Conservation (phyloP, 2,329 filamentous ascomycete genomes). For the Xylaria sp. region DNA sequence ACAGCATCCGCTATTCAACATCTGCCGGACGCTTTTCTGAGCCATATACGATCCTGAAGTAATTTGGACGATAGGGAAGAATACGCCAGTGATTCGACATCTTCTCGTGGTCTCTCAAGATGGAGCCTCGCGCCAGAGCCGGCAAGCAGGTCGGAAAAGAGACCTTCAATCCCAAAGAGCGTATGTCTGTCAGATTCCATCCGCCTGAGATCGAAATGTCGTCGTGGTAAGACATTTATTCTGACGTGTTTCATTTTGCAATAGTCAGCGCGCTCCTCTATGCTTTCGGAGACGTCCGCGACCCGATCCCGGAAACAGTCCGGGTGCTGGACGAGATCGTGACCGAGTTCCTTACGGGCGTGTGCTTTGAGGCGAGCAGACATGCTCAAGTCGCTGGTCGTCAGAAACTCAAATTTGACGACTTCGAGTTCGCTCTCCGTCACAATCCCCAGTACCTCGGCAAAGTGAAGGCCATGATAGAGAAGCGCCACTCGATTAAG, state of each 20-base stretch:
- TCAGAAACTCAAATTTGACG: slow-evolving; percentile 96
- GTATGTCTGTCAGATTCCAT: slow-evolving; percentile 41
- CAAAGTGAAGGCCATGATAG: slow-evolving; percentile 81
- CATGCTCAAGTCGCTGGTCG: slow-evolving; percentile 80
- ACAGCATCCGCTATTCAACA: slow-evolving; percentile 1
- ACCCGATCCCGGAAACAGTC: slow-evolving; percentile 77
- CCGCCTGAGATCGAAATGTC: neutral
- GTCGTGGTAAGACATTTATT: neutral
- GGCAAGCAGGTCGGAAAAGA: slow-evolving; percentile 78
- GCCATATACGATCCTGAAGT: neutral
- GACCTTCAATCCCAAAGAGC: slow-evolving; percentile 68
- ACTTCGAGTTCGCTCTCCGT: slow-evolving; percentile 91
- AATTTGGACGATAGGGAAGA: neutral
- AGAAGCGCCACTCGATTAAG: slow-evolving; percentile 83
- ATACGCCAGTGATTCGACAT: neutral
- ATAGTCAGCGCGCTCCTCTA: slow-evolving; percentile 70
- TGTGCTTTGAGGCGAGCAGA: slow-evolving; percentile 83
- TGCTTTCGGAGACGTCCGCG: slow-evolving; percentile 71
- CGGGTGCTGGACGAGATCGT: slow-evolving; percentile 90
- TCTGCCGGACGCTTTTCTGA: neutral
- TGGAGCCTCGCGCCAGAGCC: slow-evolving; percentile 71
- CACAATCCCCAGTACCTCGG: slow-evolving; percentile 81
- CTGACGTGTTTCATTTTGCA: slow-evolving; percentile 15
- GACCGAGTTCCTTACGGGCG: slow-evolving; percentile 92
- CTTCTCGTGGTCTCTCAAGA: slow-evolving; percentile 30